A percentile compares a stretch with the other conserved stretches of the same genome.
phyloP scores from a whole-genome alignment of 805 yeast genomes.

The Hanseniaspora thailandica region DNA sequence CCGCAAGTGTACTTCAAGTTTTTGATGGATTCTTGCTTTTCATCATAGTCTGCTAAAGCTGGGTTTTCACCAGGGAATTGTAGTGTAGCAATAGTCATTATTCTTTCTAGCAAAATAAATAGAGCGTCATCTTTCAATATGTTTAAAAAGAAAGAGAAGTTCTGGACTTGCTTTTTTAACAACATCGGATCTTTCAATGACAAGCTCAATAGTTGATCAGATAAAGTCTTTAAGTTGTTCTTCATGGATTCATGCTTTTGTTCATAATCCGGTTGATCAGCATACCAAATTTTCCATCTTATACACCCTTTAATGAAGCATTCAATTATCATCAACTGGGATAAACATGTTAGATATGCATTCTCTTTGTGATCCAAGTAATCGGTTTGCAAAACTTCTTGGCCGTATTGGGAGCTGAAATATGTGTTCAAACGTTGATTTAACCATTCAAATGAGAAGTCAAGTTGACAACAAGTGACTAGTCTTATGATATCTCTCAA shows the following conservation, averaged over 20 bases:
- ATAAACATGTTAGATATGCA: constrained; percentile 62
- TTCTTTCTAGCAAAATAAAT: constrained; percentile 72
- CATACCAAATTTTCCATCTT: constrained; percentile 92
- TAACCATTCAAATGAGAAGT: constrained; percentile 71
- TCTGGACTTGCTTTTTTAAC: constrained; percentile 75
- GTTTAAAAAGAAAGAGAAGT: constrained; percentile 89
- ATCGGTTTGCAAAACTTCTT: constrained; percentile 44
- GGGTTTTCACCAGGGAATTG: constrained; percentile 51
- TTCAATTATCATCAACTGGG: constrained; percentile 79
- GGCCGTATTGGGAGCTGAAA: constrained; percentile 60
- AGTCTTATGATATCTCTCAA: constrained; percentile 85
- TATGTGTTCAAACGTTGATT: constrained; percentile 59
- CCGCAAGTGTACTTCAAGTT: constrained; percentile 89
- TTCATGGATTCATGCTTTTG: constrained; percentile 43
- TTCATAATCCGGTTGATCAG: constrained; percentile 36
- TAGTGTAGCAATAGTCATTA: constrained; percentile 73
- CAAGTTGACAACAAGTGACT: constrained; percentile 73
- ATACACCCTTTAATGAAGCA: constrained; percentile 84
- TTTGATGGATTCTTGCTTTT: constrained; percentile 64
- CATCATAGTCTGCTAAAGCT: constrained; percentile 45
- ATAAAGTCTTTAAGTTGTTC: constrained; percentile 51
- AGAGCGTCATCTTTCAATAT: constrained; percentile 69
- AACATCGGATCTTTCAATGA: constrained; percentile 69
- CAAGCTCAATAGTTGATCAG: constrained; percentile 64
- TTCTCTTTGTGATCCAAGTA: constrained; percentile 47